A percentile compares a stretch with the other conserved stretches of the same genome.
phyloP scores from a whole-genome alignment of 2,329 filamentous ascomycete species.

The Exophiala oligosperma region DNA sequence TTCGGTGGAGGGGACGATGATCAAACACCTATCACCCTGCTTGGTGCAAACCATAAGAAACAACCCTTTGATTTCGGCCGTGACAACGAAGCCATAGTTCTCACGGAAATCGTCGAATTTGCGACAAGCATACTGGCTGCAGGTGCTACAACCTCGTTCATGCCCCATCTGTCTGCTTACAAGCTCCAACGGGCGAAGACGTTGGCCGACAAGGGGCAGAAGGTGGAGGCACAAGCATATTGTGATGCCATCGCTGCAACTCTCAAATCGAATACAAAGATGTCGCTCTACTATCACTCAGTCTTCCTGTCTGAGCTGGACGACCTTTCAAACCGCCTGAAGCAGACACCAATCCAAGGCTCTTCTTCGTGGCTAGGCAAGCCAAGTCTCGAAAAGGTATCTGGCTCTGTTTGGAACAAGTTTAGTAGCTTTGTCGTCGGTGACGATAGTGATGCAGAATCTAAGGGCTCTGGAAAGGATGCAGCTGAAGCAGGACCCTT shows the following conservation, averaged over 20 bases:
- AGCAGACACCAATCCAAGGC: conserved; percentile 79
- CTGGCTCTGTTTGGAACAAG: conserved; percentile 82
- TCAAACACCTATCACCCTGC: conserved; percentile 73
- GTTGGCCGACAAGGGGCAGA: conserved; percentile 79
- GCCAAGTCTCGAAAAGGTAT: conserved; percentile 93
- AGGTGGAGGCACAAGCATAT: conserved; percentile 83
- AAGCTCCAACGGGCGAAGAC: conserved; percentile 85
- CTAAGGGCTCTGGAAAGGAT: conserved; percentile 58
- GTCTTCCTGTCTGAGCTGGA: conserved; percentile 74
- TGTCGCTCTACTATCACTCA: conserved; percentile 82
- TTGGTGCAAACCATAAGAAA: conserved; percentile 79
- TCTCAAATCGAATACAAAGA: conserved; percentile 76
- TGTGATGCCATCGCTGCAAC: conserved; percentile 78
- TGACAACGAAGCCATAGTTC: conserved; percentile 81
- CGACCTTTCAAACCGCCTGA: conserved; percentile 79
- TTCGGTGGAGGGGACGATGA: conserved; percentile 84
- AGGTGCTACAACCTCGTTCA: conserved; percentile 53
- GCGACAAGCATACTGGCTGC: conserved; percentile 68
- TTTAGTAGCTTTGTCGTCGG: conserved; percentile 97
- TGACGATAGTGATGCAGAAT: conserved; percentile 72
- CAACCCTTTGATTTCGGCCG: conserved; percentile 71
- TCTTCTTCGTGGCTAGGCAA: conserved; percentile 89
- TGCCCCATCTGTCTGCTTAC: conserved; percentile 85
- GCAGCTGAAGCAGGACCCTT: conserved; percentile 74
- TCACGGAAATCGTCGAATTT: conserved; percentile 97